Percentiles rank a stretch among this genome's conserved stretches.
These are phyloP conservation scores for Backusella australiensis DNA, from an alignment of 192 early-diverging fungal species.

Conservation along the genomic window DNA sequence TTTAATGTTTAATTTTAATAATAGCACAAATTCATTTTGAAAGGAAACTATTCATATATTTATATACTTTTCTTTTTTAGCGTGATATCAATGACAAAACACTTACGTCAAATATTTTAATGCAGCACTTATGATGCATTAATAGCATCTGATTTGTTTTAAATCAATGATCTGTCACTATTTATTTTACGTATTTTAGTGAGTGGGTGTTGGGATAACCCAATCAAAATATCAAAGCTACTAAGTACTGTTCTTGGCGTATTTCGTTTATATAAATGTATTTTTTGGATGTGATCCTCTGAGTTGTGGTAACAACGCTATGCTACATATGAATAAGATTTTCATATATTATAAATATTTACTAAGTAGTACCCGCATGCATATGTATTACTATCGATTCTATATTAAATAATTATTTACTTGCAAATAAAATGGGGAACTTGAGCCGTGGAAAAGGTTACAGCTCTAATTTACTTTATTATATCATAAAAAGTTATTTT, in stretches of 20 bases:
- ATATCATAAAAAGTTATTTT: background rate
- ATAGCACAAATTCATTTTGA: background rate
- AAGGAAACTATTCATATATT: background rate
- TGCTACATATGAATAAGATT: background rate
- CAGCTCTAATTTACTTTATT: too few species aligned
- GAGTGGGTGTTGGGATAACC: background rate
- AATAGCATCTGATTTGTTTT: background rate
- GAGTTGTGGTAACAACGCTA: background rate
- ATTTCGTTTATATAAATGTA: background rate
- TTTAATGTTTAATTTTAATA: too few species aligned
- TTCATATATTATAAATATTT: background rate
- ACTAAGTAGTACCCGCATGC: background rate
- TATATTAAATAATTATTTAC: background rate
- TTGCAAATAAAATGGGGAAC: background rate
- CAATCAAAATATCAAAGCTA: background rate
- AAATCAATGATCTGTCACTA: background rate
- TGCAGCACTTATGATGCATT: slow-evolving; percentile 2
- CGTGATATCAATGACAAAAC: background rate
- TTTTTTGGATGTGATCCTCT: background rate
- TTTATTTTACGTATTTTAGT: background rate
- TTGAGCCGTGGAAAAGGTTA: too few species aligned
- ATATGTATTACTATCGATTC: background rate
- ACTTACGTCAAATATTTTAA: background rate
- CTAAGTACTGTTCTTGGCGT: background rate
- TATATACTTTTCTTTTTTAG: background rate